Conservation (phyloP, 108 stramenopile species). For the Cyclostephanos tholiformis region DNA sequence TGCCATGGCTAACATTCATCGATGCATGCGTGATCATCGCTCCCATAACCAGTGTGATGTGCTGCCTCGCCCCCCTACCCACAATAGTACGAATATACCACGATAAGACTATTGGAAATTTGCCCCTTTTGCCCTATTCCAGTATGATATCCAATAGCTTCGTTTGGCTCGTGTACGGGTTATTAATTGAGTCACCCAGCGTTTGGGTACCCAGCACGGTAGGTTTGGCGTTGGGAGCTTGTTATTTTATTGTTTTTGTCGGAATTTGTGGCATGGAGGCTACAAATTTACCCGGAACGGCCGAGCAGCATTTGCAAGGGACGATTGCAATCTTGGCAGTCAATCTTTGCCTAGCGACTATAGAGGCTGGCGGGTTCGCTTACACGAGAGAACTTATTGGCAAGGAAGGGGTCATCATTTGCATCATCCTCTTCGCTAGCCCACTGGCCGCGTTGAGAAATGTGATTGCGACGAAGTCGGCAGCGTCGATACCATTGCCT, state of each 20-base stretch:
- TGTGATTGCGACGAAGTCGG: constrained; percentile 71
- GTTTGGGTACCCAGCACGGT: constrained; percentile 29
- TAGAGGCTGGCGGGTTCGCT: constrained; percentile 11
- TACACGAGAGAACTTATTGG: constrained; percentile 43
- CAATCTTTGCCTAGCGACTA: constrained; percentile 22
- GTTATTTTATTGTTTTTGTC: constrained; percentile 30
- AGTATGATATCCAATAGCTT: constrained; percentile 45
- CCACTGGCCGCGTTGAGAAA: constrained; percentile 69
- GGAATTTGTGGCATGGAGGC: constrained; percentile 21
- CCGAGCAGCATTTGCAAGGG: constrained; percentile 30
- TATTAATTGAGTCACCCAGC: constrained; percentile 23
- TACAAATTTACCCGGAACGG: constrained; percentile 30
- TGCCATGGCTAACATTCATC: constrained; percentile 21
- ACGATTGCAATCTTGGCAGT: constrained; percentile 17
- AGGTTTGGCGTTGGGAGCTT: constrained; percentile 26
- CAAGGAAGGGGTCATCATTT: constrained; percentile 52
- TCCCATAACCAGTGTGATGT: constrained; percentile 16
- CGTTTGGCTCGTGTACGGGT: constrained; percentile 51
- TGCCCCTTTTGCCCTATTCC: constrained; percentile 71
- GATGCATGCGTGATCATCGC: constrained; percentile 22
- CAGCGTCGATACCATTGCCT: constrained; percentile 79
- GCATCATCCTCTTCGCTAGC: constrained; percentile 68
- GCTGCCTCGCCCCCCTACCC: constrained; percentile 56
- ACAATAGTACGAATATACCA: constrained; percentile 61
- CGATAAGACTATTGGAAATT: constrained; percentile 58